Evolutionary conservation across 257 asterid genomes (phyloP).

Genomic region (Solanum stenotomum): DNA sequence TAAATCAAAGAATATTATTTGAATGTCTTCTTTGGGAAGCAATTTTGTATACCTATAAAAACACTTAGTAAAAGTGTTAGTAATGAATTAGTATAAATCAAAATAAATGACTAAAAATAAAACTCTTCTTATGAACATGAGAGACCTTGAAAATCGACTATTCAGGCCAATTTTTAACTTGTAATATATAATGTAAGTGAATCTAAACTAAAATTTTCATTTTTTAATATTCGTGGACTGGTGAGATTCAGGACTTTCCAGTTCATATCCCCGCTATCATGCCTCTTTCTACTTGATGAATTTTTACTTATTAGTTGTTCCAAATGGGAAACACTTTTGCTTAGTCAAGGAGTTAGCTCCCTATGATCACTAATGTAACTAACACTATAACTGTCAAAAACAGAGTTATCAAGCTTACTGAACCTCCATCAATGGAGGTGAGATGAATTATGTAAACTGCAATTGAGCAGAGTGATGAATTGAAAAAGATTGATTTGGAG

Average conservation of each 20-base stretch:
- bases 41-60: too few relatives aligned
- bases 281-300: neutral
- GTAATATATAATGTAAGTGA: neutral
- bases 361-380: too few relatives aligned
- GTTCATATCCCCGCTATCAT: neutral
- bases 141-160: neutral
- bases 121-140: neutral
- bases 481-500: too few relatives aligned
- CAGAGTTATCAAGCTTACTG: too few relatives aligned
- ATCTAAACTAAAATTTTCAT: neutral
- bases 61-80: too few relatives aligned
- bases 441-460: too few relatives aligned
- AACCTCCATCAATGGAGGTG: too few relatives aligned
- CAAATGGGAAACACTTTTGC: neutral
- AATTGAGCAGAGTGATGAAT: too few relatives aligned
- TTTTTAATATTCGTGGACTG: neutral
- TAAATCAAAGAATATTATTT: neutral
- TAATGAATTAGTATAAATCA: too few relatives aligned
- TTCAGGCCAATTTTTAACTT: neutral
- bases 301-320: neutral
- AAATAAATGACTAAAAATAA: neutral
- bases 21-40: neutral
- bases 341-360: too few relatives aligned
- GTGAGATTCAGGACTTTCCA: neutral
- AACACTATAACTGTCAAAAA: too few relatives aligned